A percentile compares a stretch with the other conserved stretches of the same genome.
These are phyloP conservation scores for Yamadazyma friedrichii DNA, from an alignment of 1,139 yeast species.

Conservation along the genomic window DNA sequence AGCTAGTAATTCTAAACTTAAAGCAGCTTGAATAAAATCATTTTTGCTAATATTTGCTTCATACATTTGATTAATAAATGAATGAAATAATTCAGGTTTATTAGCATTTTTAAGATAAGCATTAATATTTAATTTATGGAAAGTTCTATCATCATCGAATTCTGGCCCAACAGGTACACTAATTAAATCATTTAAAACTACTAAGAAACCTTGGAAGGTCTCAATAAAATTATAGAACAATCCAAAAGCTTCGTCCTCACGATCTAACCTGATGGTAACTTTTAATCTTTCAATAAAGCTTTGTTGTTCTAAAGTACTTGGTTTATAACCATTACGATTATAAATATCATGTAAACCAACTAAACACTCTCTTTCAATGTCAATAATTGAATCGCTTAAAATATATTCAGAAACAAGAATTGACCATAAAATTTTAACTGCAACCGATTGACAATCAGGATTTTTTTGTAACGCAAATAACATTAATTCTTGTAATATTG, in stretches of 20 bases:
- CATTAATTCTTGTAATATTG: slow-evolving; percentile 64
- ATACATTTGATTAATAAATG: slow-evolving; percentile 74
- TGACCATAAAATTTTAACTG: slow-evolving; percentile 72
- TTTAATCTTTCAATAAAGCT: slow-evolving; percentile 53
- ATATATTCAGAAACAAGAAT: slow-evolving; percentile 66
- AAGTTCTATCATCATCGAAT: slow-evolving; percentile 83
- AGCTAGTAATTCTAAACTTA: slow-evolving; percentile 75
- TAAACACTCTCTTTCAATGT: slow-evolving; percentile 62
- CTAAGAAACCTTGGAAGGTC: slow-evolving; percentile 62
- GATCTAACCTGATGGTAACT: slow-evolving; percentile 53
- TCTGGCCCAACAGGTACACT: slow-evolving; percentile 81
- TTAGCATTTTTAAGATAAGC: slow-evolving; percentile 77
- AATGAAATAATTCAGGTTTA: slow-evolving; percentile 76
- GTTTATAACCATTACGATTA: slow-evolving; percentile 55
- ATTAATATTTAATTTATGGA: slow-evolving; percentile 74
- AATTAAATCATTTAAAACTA: slow-evolving; percentile 64
- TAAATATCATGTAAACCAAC: slow-evolving; percentile 65
- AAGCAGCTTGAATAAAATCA: slow-evolving; percentile 79
- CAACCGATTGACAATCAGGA: slow-evolving; percentile 58
- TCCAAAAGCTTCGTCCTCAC: slow-evolving; percentile 64
- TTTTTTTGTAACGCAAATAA: slow-evolving; percentile 71
- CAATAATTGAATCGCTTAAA: slow-evolving; percentile 56
- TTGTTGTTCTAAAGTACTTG: slow-evolving; percentile 54
- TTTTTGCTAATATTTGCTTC: slow-evolving; percentile 59
- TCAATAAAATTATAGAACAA: slow-evolving; percentile 53